These are phyloP conservation scores for Chrysoporthe cubensis DNA, from an alignment of 2,329 filamentous ascomycete species.

Conservation along the genomic window DNA sequence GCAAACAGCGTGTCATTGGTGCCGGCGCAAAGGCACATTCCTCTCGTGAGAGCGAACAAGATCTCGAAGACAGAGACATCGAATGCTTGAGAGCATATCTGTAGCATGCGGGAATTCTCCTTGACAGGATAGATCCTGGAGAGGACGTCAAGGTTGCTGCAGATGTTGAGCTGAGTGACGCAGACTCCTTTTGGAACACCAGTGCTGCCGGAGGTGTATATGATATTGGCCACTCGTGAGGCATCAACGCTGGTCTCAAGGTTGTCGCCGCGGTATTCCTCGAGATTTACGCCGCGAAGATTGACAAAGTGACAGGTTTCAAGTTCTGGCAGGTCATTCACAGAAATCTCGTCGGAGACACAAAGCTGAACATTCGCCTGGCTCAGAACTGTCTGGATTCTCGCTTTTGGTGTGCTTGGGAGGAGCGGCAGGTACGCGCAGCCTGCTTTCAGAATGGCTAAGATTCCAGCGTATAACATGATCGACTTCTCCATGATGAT, in stretches of 20 bases:
- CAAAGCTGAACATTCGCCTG: slow-evolving; percentile 59
- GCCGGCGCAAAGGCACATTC: slow-evolving; percentile 78
- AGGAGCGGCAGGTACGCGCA: slow-evolving; percentile 81
- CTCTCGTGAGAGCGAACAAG: slow-evolving; percentile 79
- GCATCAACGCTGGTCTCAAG: slow-evolving; percentile 44
- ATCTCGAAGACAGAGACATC: slow-evolving; percentile 91
- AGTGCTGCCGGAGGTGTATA: slow-evolving; percentile 85
- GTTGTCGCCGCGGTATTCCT: slow-evolving; percentile 41
- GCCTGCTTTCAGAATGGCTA: slow-evolving; percentile 75
- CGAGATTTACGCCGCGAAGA: slow-evolving; percentile 38
- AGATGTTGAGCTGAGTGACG: slow-evolving; percentile 75
- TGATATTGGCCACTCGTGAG: slow-evolving; percentile 70
- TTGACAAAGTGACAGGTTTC: slow-evolving; percentile 38
- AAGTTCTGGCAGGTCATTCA: slow-evolving; percentile 25
- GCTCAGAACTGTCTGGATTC: slow-evolving; percentile 63
- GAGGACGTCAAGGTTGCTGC: slow-evolving; percentile 74
- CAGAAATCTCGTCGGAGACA: slow-evolving; percentile 43
- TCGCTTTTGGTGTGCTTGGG: slow-evolving; percentile 67
- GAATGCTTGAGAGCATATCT: slow-evolving; percentile 83
- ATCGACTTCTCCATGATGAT: slow-evolving; percentile 79
- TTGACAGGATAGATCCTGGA: slow-evolving; percentile 66
- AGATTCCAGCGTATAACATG: slow-evolving; percentile 72
- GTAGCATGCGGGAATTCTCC: slow-evolving; percentile 65
- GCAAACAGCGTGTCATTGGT: slow-evolving; percentile 74
- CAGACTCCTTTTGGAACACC: slow-evolving; percentile 80